Evolutionary conservation across 331 rosid species (phyloP).

Genomic region (Ulmus americana): DNA sequence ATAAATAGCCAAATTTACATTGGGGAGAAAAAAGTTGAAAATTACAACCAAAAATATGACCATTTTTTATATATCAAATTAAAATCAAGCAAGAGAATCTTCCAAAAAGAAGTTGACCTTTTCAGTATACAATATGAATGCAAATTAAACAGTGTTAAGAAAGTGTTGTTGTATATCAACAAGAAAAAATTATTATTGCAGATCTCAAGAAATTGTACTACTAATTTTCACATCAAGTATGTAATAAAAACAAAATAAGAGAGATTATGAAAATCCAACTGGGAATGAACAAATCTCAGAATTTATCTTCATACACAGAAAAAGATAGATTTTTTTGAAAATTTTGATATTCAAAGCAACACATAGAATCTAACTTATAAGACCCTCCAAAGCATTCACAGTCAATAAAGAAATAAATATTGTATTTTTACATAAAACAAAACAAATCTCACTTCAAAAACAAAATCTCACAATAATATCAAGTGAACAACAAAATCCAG

Average conservation of each 20-base stretch:
- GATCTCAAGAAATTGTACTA: no score
- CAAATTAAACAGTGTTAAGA: no score
- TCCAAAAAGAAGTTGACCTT: no score
- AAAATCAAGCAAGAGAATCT: no score
- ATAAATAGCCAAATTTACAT: constrained; percentile 17
- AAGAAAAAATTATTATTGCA: no score
- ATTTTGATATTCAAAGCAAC: not conserved
- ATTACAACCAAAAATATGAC: no score
- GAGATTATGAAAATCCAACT: not conserved
- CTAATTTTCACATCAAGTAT: no score
- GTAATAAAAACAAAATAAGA: no score
- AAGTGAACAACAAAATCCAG: no score
- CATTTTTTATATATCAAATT: no score
- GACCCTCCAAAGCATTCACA: not conserved
- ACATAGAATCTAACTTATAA: not conserved
- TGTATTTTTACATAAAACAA: not conserved
- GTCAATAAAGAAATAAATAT: not conserved
- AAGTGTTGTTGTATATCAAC: no score
- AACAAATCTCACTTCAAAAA: not conserved
- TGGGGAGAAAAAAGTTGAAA: not conserved
- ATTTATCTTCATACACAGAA: not conserved
- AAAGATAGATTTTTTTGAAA: not conserved
- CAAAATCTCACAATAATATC: not conserved
- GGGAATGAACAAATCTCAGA: constrained; percentile 2
- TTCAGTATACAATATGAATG: no score